These are phyloP conservation scores for Talaromyces islandicus DNA, from an alignment of 2,329 filamentous ascomycete genomes.

Conservation along the genomic window DNA sequence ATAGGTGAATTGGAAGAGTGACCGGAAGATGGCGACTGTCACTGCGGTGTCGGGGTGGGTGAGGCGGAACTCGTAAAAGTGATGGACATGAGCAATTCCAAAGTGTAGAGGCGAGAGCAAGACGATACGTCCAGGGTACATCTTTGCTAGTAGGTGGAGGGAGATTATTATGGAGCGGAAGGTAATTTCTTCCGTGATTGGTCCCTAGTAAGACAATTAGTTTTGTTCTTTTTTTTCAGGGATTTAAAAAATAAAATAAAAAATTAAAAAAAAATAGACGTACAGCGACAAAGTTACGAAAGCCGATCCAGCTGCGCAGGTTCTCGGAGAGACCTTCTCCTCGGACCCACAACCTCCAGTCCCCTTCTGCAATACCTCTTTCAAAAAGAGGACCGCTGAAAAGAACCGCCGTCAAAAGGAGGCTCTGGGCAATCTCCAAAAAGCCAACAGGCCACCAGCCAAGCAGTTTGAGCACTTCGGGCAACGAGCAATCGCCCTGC, in stretches of 20 bases:
- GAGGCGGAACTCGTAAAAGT: constrained; percentile 89
- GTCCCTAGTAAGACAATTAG: constrained; percentile 51
- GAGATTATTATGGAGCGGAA: constrained; percentile 85
- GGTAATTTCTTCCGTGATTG: constrained; percentile 86
- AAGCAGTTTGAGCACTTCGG: constrained; percentile 61
- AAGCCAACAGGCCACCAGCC: constrained; percentile 75
- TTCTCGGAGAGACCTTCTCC: constrained; percentile 53
- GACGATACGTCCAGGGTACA: constrained; percentile 55
- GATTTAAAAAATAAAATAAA: no score
- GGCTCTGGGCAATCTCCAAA: constrained; percentile 55
- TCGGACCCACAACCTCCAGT: constrained; percentile 60
- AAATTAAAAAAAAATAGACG: no score
- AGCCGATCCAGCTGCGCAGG: constrained; percentile 65
- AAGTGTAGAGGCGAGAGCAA: constrained; percentile 85
- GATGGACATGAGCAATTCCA: constrained; percentile 87
- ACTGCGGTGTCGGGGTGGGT: constrained; percentile 67
- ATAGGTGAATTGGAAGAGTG: constrained; percentile 78
- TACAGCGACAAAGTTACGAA: constrained; percentile 82
- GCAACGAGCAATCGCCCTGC: constrained; percentile 41
- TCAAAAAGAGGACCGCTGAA: constrained; percentile 85
- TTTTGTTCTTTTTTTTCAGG: not conserved
- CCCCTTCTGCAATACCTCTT: constrained; percentile 63
- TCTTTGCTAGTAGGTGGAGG: constrained; percentile 67
- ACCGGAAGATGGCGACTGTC: constrained; percentile 59
- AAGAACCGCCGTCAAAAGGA: constrained; percentile 69